Evolutionary conservation across 2,329 filamentous ascomycete species (phyloP), one percentile per base, ranked within the genome.

Genomic region (Beauveria varroae): DNA sequence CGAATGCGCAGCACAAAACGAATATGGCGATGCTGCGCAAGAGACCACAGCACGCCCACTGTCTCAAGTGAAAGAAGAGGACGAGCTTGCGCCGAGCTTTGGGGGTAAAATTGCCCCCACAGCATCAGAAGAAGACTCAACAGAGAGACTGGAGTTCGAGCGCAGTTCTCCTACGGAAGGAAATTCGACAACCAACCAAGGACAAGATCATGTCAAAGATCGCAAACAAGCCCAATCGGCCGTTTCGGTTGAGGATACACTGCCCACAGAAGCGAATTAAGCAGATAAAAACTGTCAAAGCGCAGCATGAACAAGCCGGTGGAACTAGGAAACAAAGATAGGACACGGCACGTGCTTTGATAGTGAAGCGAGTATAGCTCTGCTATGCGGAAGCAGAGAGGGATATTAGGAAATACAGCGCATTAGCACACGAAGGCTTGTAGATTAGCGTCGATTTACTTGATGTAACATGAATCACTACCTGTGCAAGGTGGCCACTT

Each of bases 21-120:
- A 34, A 6, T 9, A 26, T 3, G 24, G 67, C 0, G 71, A 66
- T 2, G 68, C 71, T 16, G 59, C 62, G 6, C 62, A 66, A 20
- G 67, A 64, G 16, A 57, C 63, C 12, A 60, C 66, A 5, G 46
- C 64, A 2, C 70, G 73, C 1, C 70, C 73, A 1, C 65, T 75
- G 1, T 73, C 74, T 3, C 74, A 76, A 49, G 72, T 74, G 0
- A 72, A 70, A 18, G 77, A 78, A 37, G 72, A 75, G 54, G 70
- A 73, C 34, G 70, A 72, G 2, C 65, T 68, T 3, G 68, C 71
- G 34, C 67, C 71, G 2, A 69, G 73, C n/a, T 69, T 72, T 7
- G 66, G 71, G 0, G 73, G 55, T 5, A 51, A 61, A 10, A 43
- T 8, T 28, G 52, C 61, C 14, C 28, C 43, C 16, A 57, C 40